phyloP scores from a whole-genome alignment of 2,329 filamentous ascomycete species.

The Metarhizium album region DNA sequence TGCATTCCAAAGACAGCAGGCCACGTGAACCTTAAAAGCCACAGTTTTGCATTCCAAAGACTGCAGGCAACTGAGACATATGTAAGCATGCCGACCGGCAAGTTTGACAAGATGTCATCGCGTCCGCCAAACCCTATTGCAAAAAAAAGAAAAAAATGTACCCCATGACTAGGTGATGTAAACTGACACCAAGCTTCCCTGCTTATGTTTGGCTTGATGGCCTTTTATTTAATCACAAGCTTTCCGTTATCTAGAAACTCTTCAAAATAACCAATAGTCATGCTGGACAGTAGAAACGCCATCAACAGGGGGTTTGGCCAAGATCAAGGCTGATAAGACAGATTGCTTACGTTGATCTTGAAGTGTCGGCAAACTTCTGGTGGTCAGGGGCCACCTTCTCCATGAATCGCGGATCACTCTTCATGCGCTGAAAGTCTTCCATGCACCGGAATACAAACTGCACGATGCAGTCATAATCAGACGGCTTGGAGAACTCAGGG shows the following conservation, averaged over 20 bases:
- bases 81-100: no score
- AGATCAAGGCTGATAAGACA: background rate
- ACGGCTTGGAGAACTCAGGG: slow-evolving; percentile 6
- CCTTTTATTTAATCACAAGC: slow-evolving; percentile 1
- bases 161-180: no score
- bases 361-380: slow-evolving; percentile 7
- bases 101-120: no score
- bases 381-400: slow-evolving; percentile 6
- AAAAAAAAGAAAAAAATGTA: no score
- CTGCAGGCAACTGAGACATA: no score
- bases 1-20: no score
- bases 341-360: background rate
- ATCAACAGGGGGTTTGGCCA: background rate
- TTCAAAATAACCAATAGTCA: slow-evolving; percentile 7
- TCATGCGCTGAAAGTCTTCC: slow-evolving; percentile 7
- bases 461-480: slow-evolving; percentile 8
- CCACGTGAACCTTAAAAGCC: no score
- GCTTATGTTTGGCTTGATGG: background rate
- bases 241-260: slow-evolving; percentile 5
- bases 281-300: background rate
- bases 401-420: slow-evolving; percentile 6
- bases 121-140: no score
- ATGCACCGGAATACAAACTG: slow-evolving; percentile 6
- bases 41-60: no score
- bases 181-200: background rate